Evolutionary conservation across 2,329 filamentous ascomycete species (phyloP).

Genomic region (Hymenoscyphus linearis): DNA sequence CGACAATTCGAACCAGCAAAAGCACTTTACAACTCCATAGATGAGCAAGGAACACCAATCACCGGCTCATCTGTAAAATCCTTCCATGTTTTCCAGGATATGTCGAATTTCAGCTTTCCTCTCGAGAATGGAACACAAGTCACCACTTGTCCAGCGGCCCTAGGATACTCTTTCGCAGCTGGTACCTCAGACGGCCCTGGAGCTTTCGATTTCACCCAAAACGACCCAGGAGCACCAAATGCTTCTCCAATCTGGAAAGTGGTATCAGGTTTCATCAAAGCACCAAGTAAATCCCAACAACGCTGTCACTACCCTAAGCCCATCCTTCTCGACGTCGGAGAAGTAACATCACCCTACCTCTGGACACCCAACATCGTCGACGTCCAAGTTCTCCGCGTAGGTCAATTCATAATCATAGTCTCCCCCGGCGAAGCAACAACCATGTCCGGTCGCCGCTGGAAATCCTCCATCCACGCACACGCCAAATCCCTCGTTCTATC

Average conservation of each 20-base stretch:
- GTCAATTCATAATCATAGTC: conserved; percentile 78
- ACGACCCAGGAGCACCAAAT: conserved; percentile 66
- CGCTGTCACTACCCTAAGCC: conserved; percentile 78
- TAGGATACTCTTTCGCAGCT: conserved; percentile 89
- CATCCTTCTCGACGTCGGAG: conserved; percentile 82
- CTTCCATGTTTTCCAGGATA: conserved; percentile 80
- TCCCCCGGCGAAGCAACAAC: conserved; percentile 85
- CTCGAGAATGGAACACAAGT: conserved; percentile 67
- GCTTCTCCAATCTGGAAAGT: conserved; percentile 66
- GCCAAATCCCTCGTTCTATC: conserved; percentile 37
- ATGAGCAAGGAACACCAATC: conserved; percentile 40
- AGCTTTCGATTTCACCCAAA: conserved; percentile 89
- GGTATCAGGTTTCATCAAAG: conserved; percentile 67
- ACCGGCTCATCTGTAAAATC: conserved; percentile 65
- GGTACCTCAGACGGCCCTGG: conserved; percentile 91
- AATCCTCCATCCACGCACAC: conserved; percentile 58
- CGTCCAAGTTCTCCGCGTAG: conserved; percentile 77
- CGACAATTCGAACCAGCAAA: conserved; percentile 63
- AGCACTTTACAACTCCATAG: conserved; percentile 53
- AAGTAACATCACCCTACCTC: conserved; percentile 69
- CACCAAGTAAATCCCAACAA: conserved; percentile 63
- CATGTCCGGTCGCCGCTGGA: conserved; percentile 89
- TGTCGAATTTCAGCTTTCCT: conserved; percentile 68
- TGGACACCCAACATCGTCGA: conserved; percentile 94
- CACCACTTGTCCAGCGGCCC: conserved; percentile 75